phyloP scores from a whole-genome alignment of 306 rosid genomes.

The Dalbergia cochinchinensis region DNA sequence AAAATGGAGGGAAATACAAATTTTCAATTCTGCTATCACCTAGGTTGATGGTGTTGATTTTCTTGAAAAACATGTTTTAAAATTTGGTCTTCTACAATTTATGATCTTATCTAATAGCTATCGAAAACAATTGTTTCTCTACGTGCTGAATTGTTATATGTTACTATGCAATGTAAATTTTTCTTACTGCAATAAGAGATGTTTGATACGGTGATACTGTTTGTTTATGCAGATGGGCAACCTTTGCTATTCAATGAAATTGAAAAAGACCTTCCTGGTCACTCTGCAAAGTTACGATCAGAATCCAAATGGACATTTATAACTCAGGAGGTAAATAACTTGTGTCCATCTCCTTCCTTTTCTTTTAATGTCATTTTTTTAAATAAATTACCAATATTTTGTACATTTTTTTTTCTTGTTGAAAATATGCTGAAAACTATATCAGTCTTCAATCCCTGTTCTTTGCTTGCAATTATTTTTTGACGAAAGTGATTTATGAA shows the following conservation, averaged over 20 bases:
- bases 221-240: conserved; percentile 69
- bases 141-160: conserved; percentile 1
- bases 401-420: neutral
- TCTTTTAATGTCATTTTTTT: neutral
- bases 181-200: conserved; percentile 10
- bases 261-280: conserved; percentile 69
- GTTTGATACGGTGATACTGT: conserved; percentile 21
- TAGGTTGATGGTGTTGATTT: conserved; percentile 4
- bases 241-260: conserved; percentile 65
- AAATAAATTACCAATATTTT: neutral
- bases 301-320: conserved; percentile 92
- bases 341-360: conserved; percentile 8
- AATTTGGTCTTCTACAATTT: neutral
- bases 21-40: neutral
- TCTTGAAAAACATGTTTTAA: conserved; percentile 7
- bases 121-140: conserved; percentile 7
- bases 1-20: conserved; percentile 12
- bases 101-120: neutral
- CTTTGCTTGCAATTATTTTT: neutral
- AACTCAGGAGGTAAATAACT: conserved; percentile 70
- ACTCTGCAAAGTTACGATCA: conserved; percentile 59
- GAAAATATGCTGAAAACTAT: neutral
- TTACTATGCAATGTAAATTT: neutral
- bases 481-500: neutral
- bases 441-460: neutral